Conservation (phyloP, 2,329 filamentous ascomycete genomes). For the Alternaria sp. region DNA sequence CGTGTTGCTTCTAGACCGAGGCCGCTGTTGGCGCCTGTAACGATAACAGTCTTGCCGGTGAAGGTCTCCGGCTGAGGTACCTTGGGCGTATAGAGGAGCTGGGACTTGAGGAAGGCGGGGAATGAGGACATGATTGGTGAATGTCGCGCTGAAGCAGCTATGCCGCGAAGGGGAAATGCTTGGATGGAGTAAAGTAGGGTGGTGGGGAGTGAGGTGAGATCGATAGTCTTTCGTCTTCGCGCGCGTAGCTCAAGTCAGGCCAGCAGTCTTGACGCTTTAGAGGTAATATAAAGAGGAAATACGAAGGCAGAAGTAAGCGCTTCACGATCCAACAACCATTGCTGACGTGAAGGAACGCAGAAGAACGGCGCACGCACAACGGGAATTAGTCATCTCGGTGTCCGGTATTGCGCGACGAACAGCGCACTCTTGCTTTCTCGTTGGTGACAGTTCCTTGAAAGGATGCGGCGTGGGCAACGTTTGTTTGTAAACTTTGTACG, state of each 20-base stretch:
- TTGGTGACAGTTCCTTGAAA: neutral
- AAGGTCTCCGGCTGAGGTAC: conserved; percentile 6
- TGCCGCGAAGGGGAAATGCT: neutral
- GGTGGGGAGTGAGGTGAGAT: neutral
- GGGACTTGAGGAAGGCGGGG: conserved; percentile 2
- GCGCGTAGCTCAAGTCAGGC: neutral
- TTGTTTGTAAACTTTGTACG: neutral
- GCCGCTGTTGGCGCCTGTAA: conserved; percentile 56
- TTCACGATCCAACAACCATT: neutral
- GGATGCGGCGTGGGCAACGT: neutral
- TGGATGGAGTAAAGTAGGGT: neutral
- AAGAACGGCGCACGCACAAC: neutral
- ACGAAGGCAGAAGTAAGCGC: neutral
- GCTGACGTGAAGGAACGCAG: neutral
- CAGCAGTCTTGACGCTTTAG: neutral
- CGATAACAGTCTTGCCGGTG: conserved; percentile 47
- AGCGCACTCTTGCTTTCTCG: neutral
- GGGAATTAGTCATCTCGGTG: neutral
- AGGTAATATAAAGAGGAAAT: neutral
- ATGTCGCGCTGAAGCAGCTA: neutral
- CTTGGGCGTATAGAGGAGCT: conserved; percentile 4
- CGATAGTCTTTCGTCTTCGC: neutral
- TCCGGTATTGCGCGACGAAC: neutral
- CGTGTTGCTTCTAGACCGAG: conserved; percentile 34
- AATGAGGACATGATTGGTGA: conserved; percentile 1